Base-by-base conservation (phyloP, 2,329 filamentous ascomycete species). In the Diaporthe caulivora region DNA sequence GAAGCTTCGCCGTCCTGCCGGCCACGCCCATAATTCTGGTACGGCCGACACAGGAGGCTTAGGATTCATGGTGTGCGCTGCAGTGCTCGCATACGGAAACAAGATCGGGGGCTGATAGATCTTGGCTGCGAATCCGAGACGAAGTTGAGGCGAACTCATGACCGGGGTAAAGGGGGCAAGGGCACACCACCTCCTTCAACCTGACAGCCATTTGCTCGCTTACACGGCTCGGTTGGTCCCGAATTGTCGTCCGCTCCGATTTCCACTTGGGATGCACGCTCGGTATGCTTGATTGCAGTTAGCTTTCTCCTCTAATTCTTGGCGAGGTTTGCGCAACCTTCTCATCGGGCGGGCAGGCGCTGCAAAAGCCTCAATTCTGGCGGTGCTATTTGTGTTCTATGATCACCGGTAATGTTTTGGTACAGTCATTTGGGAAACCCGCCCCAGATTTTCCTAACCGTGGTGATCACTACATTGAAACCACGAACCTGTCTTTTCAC, bases 131-230 rank as follows among this genome's bases (percentile, higher is more conserved):
- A 65, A 65, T 37, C 60, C 60, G 44, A 65, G 62, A 65, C 62
- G 44, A 65, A 51, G 62, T 65, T 65, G 62, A 65, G 62, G 62
- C 62, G 62, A 51, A 65, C 62, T 65, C 62, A 65, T 2, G 62
- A 65, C 62, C 51, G 37, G 62, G 62, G 62, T 40, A 51, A 44
- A 42, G 60, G 60, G 40, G 44, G 29, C 24, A 51, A 65, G 60
- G 60, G 60, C 60, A 65, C 47, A 9, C n/a, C 47, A 13, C 24
- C 60, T 65, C 60, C 60, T 49, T 65, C 42, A 47, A 24, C 60
- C 60, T 65, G 42, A 65, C 8, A 37, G 29, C 60, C 18, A 51
- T 65, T 65, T 65, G 42, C 60, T 65, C 60, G 58, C 60, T 51
- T 65, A n/a, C 42, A 49, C 60, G 60, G 44, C 60, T 65, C 60